Evolutionary conservation across 139 green algal genomes (phyloP).

Genomic region (Micractinium conductrix): DNA sequence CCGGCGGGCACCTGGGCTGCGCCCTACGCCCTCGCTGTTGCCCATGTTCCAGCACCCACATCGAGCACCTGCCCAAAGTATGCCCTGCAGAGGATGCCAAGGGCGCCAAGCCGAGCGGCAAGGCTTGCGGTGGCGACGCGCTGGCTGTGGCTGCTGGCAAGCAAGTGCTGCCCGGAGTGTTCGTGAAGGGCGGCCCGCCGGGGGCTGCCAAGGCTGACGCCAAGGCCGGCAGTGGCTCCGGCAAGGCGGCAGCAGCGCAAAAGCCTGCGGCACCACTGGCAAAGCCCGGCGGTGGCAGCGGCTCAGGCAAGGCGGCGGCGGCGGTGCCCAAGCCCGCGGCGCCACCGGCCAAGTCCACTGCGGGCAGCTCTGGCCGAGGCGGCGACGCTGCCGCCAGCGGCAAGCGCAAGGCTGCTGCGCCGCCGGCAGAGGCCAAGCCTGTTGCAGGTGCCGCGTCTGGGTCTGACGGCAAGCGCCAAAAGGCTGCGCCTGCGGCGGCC

Average conservation of each 20-base stretch:
- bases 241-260: background rate
- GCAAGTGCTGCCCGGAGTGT: conserved; percentile 14
- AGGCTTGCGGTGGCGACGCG: background rate
- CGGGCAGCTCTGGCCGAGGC: background rate
- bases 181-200: background rate
- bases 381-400: background rate
- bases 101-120: background rate
- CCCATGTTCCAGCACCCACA: background rate
- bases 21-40: background rate
- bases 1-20: background rate
- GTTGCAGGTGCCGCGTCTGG: background rate
- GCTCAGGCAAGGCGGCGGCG: background rate
- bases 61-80: background rate
- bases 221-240: background rate
- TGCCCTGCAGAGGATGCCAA: conserved; percentile 18
- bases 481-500: background rate
- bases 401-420: conserved; percentile 23
- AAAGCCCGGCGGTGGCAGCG: background rate
- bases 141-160: background rate
- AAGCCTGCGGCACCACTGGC: background rate
- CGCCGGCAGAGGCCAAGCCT: background rate
- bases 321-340: background rate
- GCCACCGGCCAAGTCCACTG: background rate
- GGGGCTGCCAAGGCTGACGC: background rate
- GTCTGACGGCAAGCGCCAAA: background rate